Evolutionary conservation across 805 yeast genomes (phyloP).

Genomic region (Sugiyamaella boreocaroliniensis): DNA sequence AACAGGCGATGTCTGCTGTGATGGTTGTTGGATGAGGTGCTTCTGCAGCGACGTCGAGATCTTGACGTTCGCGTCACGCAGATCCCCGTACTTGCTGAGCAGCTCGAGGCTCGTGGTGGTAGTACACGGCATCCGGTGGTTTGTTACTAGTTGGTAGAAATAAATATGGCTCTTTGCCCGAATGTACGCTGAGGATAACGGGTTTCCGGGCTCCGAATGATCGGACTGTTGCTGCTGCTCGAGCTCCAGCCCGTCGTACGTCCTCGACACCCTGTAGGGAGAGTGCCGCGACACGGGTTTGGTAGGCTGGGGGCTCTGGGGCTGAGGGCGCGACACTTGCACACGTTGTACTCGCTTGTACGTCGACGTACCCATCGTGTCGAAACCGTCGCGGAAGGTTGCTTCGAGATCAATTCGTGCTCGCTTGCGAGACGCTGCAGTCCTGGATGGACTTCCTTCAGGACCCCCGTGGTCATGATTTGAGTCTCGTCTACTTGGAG

Average conservation of each 20-base stretch:
- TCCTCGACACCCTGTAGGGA: not conserved
- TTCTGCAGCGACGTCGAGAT: not conserved
- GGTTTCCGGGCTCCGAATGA: not conserved
- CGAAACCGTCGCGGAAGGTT: constrained; percentile 29
- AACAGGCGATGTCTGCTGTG: not conserved
- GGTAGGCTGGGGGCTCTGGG: not conserved
- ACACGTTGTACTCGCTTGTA: not conserved
- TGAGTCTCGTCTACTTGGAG: not conserved
- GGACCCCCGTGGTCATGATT: not conserved
- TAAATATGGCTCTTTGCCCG: not conserved
- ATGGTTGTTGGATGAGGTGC: not conserved
- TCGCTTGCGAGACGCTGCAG: constrained; percentile 8
- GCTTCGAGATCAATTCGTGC: constrained; percentile 11
- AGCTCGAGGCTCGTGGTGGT: not conserved
- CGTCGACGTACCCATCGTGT: constrained; percentile 3
- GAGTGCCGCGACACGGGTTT: not conserved
- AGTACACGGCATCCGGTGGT: not conserved
- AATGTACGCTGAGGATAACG: not conserved
- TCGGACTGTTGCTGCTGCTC: not conserved
- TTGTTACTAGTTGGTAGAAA: not conserved
- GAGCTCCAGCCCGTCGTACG: not conserved
- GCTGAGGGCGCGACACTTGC: not conserved
- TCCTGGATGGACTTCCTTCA: constrained; percentile 9
- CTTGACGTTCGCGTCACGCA: not conserved
- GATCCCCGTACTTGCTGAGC: not conserved